These are phyloP conservation scores for Vitis hybrid DNA, from an alignment of 177 flowering plant genomes.

Conservation along the genomic window DNA sequence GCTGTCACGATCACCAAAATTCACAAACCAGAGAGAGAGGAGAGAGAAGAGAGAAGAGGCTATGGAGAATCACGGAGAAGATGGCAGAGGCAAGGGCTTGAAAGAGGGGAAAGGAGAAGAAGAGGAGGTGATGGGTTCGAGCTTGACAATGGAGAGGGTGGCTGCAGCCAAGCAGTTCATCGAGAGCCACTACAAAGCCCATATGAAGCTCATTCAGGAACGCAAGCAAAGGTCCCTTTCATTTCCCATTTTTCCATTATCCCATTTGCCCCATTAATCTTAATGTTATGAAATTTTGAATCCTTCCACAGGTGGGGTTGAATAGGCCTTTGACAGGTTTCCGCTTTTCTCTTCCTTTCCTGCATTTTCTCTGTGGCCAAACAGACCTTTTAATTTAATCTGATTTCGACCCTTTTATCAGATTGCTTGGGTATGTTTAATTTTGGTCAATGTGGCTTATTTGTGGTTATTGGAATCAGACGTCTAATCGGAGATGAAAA, in stretches of 20 bases:
- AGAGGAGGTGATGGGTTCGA: conserved; percentile 31
- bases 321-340: too few relatives aligned
- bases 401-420: background rate
- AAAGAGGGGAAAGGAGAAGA: conserved; percentile 10
- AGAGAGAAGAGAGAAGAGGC: conserved; percentile 13
- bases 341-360: background rate
- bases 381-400: background rate
- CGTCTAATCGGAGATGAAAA: background rate
- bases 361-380: background rate
- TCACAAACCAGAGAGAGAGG: conserved; percentile 10
- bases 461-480: background rate
- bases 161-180: conserved; percentile 54
- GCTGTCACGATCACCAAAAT: conserved; percentile 22
- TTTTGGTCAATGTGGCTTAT: background rate
- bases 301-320: too few relatives aligned
- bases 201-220: conserved; percentile 39
- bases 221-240: conserved; percentile 41
- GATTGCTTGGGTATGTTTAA: background rate
- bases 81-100: background rate
- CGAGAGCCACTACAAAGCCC: conserved; percentile 48
- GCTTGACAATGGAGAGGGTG: conserved; percentile 46
- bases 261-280: background rate
- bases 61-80: conserved; percentile 26
- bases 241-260: background rate
- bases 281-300: too few relatives aligned